A percentile compares a stretch with the other conserved stretches of the same genome.
phyloP scores from a whole-genome alignment of 176 grass and related monocot species.

The Aegilops speltoides region DNA sequence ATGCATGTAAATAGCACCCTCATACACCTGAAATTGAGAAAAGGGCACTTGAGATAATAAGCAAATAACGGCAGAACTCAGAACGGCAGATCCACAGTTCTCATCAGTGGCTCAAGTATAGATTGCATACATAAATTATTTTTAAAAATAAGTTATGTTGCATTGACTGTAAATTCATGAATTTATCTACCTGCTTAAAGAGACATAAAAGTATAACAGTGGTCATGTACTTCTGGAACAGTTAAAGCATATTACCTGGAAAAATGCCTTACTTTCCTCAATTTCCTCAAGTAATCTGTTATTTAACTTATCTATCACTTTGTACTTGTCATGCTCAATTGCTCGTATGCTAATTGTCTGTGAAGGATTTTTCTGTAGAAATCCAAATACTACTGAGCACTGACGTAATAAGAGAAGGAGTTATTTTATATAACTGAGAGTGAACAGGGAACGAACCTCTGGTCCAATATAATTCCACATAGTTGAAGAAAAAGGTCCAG shows the following conservation, averaged over 20 bases:
- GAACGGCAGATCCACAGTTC: neutral
- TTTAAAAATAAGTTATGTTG: neutral
- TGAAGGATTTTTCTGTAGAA: constrained; percentile 78
- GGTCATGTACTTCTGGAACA: neutral
- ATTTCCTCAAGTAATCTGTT: constrained; percentile 83
- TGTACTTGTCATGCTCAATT: constrained; percentile 85
- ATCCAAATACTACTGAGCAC: constrained; percentile 13
- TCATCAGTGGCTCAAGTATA: neutral
- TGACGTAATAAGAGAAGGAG: constrained; percentile 18
- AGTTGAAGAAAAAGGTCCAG: constrained; percentile 61
- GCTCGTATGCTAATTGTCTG: constrained; percentile 66
- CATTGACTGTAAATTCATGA: neutral
- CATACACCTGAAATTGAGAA: constrained; percentile 72
- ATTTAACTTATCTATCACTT: constrained; percentile 59
- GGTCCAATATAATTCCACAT: constrained; percentile 92
- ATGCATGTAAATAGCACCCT: constrained; percentile 95
- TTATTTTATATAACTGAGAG: constrained; percentile 12
- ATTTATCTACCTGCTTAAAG: constrained; percentile 9
- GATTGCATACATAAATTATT: neutral
- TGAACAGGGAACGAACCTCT: constrained; percentile 50
- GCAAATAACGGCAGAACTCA: neutral
- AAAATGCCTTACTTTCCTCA: constrained; percentile 94
- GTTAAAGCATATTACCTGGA: constrained; percentile 57
- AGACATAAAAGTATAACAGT: neutral
- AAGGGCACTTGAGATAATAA: constrained; percentile 20